These are phyloP conservation scores for Penicillium sp. DNA, from an alignment of 2,329 filamentous ascomycete genomes.

Conservation along the genomic window DNA sequence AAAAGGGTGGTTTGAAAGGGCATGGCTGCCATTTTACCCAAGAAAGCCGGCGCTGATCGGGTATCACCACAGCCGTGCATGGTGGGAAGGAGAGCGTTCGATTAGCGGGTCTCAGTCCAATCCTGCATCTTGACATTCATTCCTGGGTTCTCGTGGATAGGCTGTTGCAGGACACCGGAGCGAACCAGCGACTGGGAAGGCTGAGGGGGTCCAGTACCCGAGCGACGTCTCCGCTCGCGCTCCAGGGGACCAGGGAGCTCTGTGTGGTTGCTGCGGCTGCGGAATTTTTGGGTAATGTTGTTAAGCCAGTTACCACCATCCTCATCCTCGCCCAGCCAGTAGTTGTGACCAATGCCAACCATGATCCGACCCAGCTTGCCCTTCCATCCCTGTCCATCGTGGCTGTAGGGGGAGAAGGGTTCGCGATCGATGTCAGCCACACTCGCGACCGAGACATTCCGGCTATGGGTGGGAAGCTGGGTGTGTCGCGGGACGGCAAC, in stretches of 20 bases:
- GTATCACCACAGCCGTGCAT: no score
- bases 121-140: conserved; percentile 41
- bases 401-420: conserved; percentile 66
- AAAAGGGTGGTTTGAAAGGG: no score
- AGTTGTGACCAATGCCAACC: conserved; percentile 68
- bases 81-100: no score
- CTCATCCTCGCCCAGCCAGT: conserved; percentile 72
- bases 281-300: conserved; percentile 61
- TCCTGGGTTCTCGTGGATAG: conserved; percentile 31
- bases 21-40: not conserved
- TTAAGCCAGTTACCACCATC: conserved; percentile 68
- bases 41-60: not conserved
- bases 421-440: conserved; percentile 54
- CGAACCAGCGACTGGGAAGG: conserved; percentile 40
- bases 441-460: conserved; percentile 48
- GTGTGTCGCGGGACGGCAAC: conserved; percentile 43
- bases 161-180: conserved; percentile 34
- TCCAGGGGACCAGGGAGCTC: conserved; percentile 48
- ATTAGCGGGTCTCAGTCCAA: conserved; percentile 34
- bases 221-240: conserved; percentile 59
- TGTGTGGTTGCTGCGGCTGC: conserved; percentile 44
- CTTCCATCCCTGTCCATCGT: conserved; percentile 75
- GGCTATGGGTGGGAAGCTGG: conserved; percentile 41
- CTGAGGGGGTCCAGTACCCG: conserved; percentile 57
- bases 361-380: conserved; percentile 76